phyloP scores from a whole-genome alignment of 495 filamentous ascomycete genomes.

The Penicillium dipodomyicola region DNA sequence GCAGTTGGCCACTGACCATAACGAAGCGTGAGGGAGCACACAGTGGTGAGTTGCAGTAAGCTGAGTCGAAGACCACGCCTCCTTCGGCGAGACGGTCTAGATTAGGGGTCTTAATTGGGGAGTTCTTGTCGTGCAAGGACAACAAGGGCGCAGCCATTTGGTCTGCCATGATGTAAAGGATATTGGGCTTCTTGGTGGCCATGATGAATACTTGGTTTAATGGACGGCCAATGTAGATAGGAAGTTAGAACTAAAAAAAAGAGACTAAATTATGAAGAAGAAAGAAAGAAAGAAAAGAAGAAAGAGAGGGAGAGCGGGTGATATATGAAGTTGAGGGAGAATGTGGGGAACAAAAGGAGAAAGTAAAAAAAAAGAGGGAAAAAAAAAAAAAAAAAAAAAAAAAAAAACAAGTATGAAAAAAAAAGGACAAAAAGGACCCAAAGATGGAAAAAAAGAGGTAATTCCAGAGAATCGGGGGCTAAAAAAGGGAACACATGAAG shows the following conservation, averaged over 20 bases:
- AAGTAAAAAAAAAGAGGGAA: conserved; percentile 12
- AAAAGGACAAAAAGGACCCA: conserved; percentile 7
- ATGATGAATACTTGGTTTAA: conserved; percentile 49
- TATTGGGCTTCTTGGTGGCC: conserved; percentile 60
- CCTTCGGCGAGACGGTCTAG: conserved; percentile 73
- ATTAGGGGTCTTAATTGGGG: conserved; percentile 81
- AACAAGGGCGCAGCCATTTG: conserved; percentile 84
- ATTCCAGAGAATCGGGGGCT: conserved; percentile 2
- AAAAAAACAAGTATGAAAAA: conserved; percentile 6
- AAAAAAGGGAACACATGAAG: conserved; percentile 8
- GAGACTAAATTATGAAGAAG: neutral
- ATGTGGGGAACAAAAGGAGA: conserved; percentile 23
- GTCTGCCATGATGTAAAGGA: conserved; percentile 89
- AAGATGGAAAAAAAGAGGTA: conserved; percentile 10
- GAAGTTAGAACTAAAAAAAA: neutral
- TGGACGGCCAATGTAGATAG: conserved; percentile 1
- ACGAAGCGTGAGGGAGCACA: conserved; percentile 86
- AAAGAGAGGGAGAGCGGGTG: conserved; percentile 4
- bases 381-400: conserved; percentile 7
- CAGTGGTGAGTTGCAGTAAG: conserved; percentile 86
- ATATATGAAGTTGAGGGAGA: conserved; percentile 18
- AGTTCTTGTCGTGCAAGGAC: conserved; percentile 76
- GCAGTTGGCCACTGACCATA: conserved; percentile 84
- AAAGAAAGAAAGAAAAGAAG: conserved; percentile 5
- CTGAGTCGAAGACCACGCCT: conserved; percentile 81